A percentile compares a stretch with the other conserved stretches of the same genome.
These are phyloP conservation scores for Pyrus communis DNA, from an alignment of 306 rosid genomes.

Conservation along the genomic window DNA sequence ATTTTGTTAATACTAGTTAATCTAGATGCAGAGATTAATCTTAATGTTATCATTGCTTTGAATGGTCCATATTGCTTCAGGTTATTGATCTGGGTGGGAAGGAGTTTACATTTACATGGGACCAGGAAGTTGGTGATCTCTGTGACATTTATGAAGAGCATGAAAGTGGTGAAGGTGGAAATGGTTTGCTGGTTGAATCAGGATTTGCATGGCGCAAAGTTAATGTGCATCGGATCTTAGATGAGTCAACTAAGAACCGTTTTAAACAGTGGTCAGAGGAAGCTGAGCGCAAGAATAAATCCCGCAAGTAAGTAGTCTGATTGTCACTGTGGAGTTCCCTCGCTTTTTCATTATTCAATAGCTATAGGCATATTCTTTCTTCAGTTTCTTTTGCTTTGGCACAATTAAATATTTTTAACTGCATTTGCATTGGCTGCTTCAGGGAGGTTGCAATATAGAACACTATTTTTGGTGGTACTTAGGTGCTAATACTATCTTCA, in stretches of 20 bases:
- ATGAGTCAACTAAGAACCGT: conserved; percentile 69
- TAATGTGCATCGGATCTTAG: conserved; percentile 84
- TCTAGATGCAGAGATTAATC: neutral
- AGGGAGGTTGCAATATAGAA: neutral
- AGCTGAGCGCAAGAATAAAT: conserved; percentile 67
- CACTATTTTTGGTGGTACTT: neutral
- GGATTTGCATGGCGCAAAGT: conserved; percentile 95
- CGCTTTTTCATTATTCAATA: neutral
- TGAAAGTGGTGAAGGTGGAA: conserved; percentile 69
- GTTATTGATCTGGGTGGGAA: conserved; percentile 92
- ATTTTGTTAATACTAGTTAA: neutral
- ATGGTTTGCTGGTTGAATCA: conserved; percentile 79
- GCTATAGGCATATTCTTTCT: neutral
- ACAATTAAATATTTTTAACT: neutral
- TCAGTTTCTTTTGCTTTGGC: neutral
- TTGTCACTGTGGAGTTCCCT: neutral
- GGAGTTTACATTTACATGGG: conserved; percentile 84
- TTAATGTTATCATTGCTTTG: neutral
- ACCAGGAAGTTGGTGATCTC: conserved; percentile 65
- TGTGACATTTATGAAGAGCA: conserved; percentile 87
- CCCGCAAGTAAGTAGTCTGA: conserved; percentile 64
- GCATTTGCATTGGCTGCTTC: neutral
- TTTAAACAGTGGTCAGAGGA: conserved; percentile 84
- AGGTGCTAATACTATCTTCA: neutral
- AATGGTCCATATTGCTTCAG: conserved; percentile 34